Base-by-base conservation (phyloP, 495 filamentous ascomycete genomes). In the Lepidopterella palustris region DNA sequence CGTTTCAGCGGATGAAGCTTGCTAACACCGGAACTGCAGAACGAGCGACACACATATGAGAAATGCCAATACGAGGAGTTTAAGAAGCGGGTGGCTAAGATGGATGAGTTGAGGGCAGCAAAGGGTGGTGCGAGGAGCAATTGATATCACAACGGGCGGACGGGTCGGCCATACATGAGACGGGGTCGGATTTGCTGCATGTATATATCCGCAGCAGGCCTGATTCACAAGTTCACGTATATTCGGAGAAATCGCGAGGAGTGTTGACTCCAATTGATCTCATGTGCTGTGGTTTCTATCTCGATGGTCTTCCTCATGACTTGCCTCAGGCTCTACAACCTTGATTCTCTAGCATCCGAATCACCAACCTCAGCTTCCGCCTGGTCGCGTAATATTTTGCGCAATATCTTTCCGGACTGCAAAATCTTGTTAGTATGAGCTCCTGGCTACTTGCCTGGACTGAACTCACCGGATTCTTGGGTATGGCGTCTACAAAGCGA, bases 21-120 rank as follows among this genome's bases (percentile, higher is more conserved):
- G 42, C 57, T 56, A 40, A 60, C 24, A 49, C 20, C 10, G 47
- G 45, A 10, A 6, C 23, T n/a, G 54, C 67, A 97, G 93, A 82
- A 88, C 70, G 93, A 98, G 80, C 80, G 93, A 79, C 93, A 98
- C 75, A 85, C 82, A 68, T 98, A 98, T 78, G 93, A 98, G 71
- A 97, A 97, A 73, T 98, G 93, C 84, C 93, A 98, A 69, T 98
- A 98, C 78, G 87, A 86, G 40, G 93, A 96, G 71, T 98, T 98
- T 81, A 96, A 95, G 85, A 91, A 90, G 81, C 87, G 93, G 29
- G 93, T 98, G 58, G 88, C 88, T 58, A 97, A 95, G 84, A 98
- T 98, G 95, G 84, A 97, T 68, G 93, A 98, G 79, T 77, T 98
- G 58, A 82, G 91, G 66, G 90, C 81, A 49, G 84, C 87, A 32